Base-by-base conservation (phyloP, 1,139 yeast species). In the Suhomyces guaymorum region DNA sequence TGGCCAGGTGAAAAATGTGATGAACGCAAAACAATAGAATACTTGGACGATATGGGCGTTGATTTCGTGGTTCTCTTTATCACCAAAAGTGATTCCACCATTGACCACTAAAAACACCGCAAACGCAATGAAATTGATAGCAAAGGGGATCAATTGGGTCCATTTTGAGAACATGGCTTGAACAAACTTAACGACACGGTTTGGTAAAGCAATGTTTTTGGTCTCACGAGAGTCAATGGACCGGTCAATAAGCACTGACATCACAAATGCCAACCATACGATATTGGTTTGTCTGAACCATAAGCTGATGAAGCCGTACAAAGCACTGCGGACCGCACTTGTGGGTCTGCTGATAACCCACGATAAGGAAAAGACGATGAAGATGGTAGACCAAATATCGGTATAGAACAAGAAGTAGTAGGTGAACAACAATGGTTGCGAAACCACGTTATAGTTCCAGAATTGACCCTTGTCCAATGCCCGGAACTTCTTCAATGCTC, bases 251-350 rank as follows among this genome's bases (percentile, higher is more conserved):
- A 78, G 61, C 2, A 79, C 61, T 0, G 76, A 67, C 37, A 77
- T 54, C n/a, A 82, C 65, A 46, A 84, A 82, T 0, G 75, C 80
- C 5, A 80, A 70, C 98, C 98, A 92, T 0, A 89, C 66, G 24
- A 92, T 80, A 51, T 92, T 92, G 0, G 98, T 94, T 52, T 92
- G 98, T 45, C 98, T 75, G 51, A 92, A 82, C 58, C 78, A 66
- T 28, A 92, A 65, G 52, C 90, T 81, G 5, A 67, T 25, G 22
- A 79, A 70, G 0, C 81, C 84, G 16, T 77, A 49, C 1, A 72
- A 4, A 0, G 80, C 79, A 42, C 76, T 59, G 2, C 54, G 10
- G 2, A 33, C 32, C 1, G 62, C 45, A 10, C 52, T 52, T 1
- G 42, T 25, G 2, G 61, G 61, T 32, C 42, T 43, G 7, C 41